Evolutionary conservation across 225 moss, liverwort and hornwort genomes (phyloP).

Genomic region (Pleurozium schreberi): DNA sequence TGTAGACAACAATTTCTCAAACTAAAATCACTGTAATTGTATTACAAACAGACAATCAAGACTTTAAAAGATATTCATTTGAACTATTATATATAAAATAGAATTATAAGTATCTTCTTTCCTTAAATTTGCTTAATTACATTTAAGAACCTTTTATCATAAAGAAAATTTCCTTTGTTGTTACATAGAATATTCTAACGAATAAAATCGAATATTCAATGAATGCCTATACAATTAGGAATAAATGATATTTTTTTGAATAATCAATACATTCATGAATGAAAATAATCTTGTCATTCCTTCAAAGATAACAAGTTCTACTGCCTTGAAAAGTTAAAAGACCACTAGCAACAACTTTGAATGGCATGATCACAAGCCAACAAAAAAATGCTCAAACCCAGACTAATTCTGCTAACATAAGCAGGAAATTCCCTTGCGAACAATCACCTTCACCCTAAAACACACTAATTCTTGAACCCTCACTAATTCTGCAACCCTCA

Average conservation of each 20-base stretch:
- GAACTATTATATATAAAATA: not conserved
- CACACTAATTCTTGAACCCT: not conserved
- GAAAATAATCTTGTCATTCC: not conserved
- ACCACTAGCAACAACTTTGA: not conserved
- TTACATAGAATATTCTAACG: not conserved
- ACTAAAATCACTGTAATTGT: too few species aligned
- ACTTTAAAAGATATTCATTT: not conserved
- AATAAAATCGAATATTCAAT: not conserved
- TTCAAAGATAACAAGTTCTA: not conserved
- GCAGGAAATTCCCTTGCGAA: not conserved
- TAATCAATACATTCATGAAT: not conserved
- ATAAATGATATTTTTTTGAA: too few species aligned
- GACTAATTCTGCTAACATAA: not conserved
- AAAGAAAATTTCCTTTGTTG: not conserved
- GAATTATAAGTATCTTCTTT: not conserved
- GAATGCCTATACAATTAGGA: too few species aligned
- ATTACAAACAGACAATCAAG: not conserved
- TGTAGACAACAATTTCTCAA: not conserved
- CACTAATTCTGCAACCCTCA: not conserved
- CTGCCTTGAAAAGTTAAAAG: not conserved
- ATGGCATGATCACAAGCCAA: not conserved
- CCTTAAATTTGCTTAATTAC: not conserved
- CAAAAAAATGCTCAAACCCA: not conserved
- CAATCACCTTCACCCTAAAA: not conserved
- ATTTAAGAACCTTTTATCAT: not conserved